phyloP scores from a whole-genome alignment of 345 rosid genomes.

The Physaria fendleri region DNA sequence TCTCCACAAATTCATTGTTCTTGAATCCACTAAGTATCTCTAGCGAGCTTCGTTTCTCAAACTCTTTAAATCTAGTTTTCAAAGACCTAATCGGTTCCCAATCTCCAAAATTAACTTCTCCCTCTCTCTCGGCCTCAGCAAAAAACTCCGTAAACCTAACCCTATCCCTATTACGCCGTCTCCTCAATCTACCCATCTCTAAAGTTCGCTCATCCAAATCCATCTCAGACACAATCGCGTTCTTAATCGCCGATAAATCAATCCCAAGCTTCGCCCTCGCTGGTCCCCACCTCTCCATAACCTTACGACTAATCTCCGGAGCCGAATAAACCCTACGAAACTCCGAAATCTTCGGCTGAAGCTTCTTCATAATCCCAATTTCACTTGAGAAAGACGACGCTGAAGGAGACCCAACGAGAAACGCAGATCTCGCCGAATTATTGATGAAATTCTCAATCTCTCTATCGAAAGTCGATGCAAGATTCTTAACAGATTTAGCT shows the following conservation, averaged over 20 bases:
- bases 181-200: constrained; percentile 43
- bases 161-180: constrained; percentile 42
- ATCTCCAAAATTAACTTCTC: constrained; percentile 42
- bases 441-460: constrained; percentile 77
- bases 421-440: constrained; percentile 56
- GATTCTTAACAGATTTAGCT: constrained; percentile 79
- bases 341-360: constrained; percentile 87
- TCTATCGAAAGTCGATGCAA: constrained; percentile 76
- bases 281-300: constrained; percentile 77
- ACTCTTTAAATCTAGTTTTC: constrained; percentile 62
- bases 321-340: constrained; percentile 87
- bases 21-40: constrained; percentile 68
- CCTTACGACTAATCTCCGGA: constrained; percentile 82
- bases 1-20: constrained; percentile 72
- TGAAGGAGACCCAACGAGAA: constrained; percentile 44
- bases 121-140: constrained; percentile 30
- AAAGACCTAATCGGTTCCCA: constrained; percentile 82
- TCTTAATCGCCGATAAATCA: constrained; percentile 74
- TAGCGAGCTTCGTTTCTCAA: constrained; percentile 65
- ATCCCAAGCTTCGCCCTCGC: constrained; percentile 60
- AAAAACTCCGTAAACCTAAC: constrained; percentile 47
- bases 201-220: constrained; percentile 35
- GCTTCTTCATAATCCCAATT: constrained; percentile 73
- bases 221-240: constrained; percentile 64
- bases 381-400: constrained; percentile 40